phyloP scores from a whole-genome alignment of 495 filamentous ascomycete species.

The Terfezia claveryi region DNA sequence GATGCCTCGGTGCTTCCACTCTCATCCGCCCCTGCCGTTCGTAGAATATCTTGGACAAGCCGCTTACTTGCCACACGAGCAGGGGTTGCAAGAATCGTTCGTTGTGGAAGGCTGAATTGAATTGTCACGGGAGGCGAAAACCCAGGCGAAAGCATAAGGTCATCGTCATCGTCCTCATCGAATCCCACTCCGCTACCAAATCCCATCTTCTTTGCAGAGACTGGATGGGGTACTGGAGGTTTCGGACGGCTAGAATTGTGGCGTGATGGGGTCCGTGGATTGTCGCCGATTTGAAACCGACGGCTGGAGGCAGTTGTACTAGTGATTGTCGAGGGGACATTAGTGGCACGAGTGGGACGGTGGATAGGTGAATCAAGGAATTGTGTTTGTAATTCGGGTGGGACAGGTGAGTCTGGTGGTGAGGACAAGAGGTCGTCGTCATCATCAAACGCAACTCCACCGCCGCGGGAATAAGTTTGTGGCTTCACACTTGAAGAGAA shows the following conservation, averaged over 20 bases:
- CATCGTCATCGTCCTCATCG: constrained; percentile 35
- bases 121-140: constrained; percentile 93
- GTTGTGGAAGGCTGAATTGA: constrained; percentile 80
- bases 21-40: constrained; percentile 49
- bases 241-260: not conserved
- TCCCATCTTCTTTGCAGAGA: constrained; percentile 8
- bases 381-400: not conserved
- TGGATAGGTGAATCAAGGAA: constrained; percentile 5
- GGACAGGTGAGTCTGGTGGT: constrained; percentile 25
- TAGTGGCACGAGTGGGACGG: not conserved
- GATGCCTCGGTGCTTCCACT: not conserved
- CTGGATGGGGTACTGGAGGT: not conserved
- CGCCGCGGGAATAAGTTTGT: constrained; percentile 17
- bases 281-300: not conserved
- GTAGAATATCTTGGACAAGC: constrained; percentile 76
- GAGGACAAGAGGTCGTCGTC: constrained; percentile 73
- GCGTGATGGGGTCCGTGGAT: not conserved
- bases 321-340: constrained; percentile 4
- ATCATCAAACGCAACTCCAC: constrained; percentile 18
- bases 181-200: not conserved
- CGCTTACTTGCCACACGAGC: constrained; percentile 78
- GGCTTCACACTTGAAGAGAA: constrained; percentile 3
- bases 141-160: constrained; percentile 33
- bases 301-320: constrained; percentile 2
- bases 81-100: constrained; percentile 72